phyloP scores from a whole-genome alignment of 768 basidiomycete species.

The Chalciporus piperatus region DNA sequence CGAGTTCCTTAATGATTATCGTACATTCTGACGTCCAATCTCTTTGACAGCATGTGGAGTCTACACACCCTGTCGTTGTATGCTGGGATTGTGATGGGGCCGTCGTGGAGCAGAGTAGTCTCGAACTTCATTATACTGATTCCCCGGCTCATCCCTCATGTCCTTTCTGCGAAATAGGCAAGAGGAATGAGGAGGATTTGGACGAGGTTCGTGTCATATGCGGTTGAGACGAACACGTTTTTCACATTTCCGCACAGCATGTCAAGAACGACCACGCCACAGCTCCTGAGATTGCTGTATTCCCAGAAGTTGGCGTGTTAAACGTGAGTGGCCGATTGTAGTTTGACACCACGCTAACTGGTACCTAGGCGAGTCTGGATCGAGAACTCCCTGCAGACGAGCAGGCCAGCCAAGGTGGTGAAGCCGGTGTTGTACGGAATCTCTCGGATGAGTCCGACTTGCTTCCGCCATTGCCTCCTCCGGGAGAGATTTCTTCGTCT shows the following conservation, averaged over 20 bases:
- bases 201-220: conserved; percentile 18
- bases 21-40: neutral
- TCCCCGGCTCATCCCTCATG: conserved; percentile 23
- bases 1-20: neutral
- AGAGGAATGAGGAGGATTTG: conserved; percentile 13
- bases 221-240: neutral
- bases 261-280: conserved; percentile 13
- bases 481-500: neutral
- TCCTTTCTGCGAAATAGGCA: conserved; percentile 16
- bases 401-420: neutral
- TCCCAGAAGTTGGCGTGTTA: neutral
- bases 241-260: conserved; percentile 18
- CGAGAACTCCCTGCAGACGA: neutral
- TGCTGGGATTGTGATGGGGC: conserved; percentile 31
- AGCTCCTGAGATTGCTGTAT: conserved; percentile 2
- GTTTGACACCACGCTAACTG: conserved; percentile 4
- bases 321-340: neutral
- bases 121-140: conserved; percentile 23
- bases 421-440: neutral
- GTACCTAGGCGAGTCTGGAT: conserved; percentile 3
- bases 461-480: neutral
- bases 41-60: conserved; percentile 20
- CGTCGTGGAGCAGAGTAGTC: conserved; percentile 17
- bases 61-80: conserved; percentile 22
- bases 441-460: neutral